These are phyloP conservation scores for Massariosphaeria phaeospora DNA, from an alignment of 495 filamentous ascomycete genomes.

Conservation along the genomic window DNA sequence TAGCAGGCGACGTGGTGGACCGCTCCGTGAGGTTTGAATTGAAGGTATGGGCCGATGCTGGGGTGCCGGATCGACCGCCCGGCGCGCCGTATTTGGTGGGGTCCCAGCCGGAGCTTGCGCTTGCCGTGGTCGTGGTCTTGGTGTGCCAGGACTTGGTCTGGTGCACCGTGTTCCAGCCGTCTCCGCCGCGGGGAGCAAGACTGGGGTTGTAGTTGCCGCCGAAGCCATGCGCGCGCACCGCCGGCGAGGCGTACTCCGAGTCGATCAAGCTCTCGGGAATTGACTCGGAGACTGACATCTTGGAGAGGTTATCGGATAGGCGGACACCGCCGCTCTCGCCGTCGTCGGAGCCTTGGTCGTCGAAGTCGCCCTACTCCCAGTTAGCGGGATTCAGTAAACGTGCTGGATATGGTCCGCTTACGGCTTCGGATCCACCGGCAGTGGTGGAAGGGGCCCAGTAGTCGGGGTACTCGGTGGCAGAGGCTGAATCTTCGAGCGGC, in stretches of 20 bases:
- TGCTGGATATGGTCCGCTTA: no score
- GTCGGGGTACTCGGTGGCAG: constrained; percentile 2
- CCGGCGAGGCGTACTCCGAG: no score
- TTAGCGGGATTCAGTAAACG: not conserved
- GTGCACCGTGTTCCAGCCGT: constrained; percentile 5
- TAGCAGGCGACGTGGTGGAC: not conserved
- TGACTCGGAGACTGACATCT: not conserved
- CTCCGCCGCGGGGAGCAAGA: not conserved
- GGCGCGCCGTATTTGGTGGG: constrained; percentile 24
- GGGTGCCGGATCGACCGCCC: not conserved
- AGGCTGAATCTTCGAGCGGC: constrained; percentile 2
- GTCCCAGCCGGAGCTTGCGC: constrained; percentile 10
- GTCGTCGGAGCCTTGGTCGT: not conserved
- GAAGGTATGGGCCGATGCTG: constrained; percentile 6
- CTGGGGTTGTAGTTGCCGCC: not conserved
- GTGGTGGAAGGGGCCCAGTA: not conserved
- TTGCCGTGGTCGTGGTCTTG: not conserved
- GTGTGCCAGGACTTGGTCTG: constrained; percentile 22
- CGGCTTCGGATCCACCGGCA: constrained; percentile 18
- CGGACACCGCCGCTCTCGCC: constrained; percentile 2
- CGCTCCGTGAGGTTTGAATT: constrained; percentile 11
- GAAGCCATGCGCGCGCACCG: no score
- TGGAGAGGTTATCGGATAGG: not conserved
- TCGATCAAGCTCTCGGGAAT: no score
- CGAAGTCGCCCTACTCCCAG: constrained; percentile 6